A percentile compares a stretch with the other conserved stretches of the same genome.
Conservation (phyloP, 2,329 filamentous ascomycete genomes). For the Colletotrichum orbiculare region DNA sequence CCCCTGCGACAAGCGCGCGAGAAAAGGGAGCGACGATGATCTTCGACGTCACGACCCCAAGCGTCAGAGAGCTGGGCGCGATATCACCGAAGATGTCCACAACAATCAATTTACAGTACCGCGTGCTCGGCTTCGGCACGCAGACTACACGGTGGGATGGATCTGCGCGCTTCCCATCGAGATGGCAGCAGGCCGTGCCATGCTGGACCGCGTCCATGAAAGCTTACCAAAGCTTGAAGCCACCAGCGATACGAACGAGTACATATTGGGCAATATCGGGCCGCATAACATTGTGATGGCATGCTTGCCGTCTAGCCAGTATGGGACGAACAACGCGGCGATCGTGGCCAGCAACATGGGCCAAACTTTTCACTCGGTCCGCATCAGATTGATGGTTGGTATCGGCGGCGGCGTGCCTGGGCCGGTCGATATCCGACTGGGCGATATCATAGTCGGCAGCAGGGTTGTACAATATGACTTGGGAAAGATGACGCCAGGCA, state of each 20-base stretch:
- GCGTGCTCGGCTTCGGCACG: too few relatives aligned
- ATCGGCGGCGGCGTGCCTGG: constrained; percentile 40
- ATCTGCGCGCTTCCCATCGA: constrained; percentile 28
- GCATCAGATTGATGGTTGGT: constrained; percentile 38
- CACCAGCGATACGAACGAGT: constrained; percentile 34
- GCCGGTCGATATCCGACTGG: constrained; percentile 40
- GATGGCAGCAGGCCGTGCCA: constrained; percentile 1
- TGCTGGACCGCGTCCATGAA: constrained; percentile 3
- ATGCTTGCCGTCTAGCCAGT: constrained; percentile 38
- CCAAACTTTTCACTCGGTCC: constrained; percentile 32
- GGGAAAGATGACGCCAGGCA: constrained; percentile 36
- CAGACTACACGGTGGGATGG: constrained; percentile 31
- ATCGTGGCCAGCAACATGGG: constrained; percentile 36
- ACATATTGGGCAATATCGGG: constrained; percentile 36
- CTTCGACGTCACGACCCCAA: too few relatives aligned
- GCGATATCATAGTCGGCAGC: constrained; percentile 42
- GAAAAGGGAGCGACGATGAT: too few relatives aligned
- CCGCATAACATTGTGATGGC: constrained; percentile 42
- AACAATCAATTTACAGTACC: too few relatives aligned
- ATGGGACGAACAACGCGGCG: constrained; percentile 40
- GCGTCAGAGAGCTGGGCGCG: too few relatives aligned
- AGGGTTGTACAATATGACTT: constrained; percentile 43
- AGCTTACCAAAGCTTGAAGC: neutral
- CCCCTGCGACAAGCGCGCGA: too few relatives aligned
- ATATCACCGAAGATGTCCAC: too few relatives aligned